Evolutionary conservation across 441 rosid genomes (phyloP).

Genomic region (Erysimum pusillum): DNA sequence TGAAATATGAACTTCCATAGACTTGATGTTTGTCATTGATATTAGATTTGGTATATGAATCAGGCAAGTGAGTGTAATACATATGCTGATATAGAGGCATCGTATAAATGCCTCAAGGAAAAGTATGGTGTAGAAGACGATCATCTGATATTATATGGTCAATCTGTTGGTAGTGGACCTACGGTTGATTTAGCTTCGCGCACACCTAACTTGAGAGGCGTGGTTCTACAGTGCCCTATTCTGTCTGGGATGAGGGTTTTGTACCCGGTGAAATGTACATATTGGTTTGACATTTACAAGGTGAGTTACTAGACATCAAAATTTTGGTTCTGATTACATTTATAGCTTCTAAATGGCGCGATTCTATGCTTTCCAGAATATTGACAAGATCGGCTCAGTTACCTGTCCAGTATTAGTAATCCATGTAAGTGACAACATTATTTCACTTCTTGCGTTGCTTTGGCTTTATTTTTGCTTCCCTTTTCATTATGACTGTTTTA

Average conservation of each 20-base stretch:
- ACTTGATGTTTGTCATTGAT: conserved; percentile 19
- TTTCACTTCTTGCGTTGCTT: not conserved
- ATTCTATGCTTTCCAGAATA: conserved; percentile 59
- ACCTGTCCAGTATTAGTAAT: conserved; percentile 81
- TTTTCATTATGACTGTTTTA: too few relatives aligned
- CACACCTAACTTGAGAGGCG: conserved; percentile 65
- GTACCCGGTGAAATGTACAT: conserved; percentile 75
- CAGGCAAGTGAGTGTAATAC: conserved; percentile 79
- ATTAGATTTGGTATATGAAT: conserved; percentile 38
- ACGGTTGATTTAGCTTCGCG: conserved; percentile 80
- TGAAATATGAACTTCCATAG: not conserved
- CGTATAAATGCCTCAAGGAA: conserved; percentile 70
- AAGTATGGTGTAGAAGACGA: conserved; percentile 67
- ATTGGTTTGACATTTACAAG: conserved; percentile 82
- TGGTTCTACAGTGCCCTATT: conserved; percentile 72
- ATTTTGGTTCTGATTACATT: conserved; percentile 28
- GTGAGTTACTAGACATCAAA: conserved; percentile 41
- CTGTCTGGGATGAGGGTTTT: conserved; percentile 77
- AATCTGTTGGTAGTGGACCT: conserved; percentile 82
- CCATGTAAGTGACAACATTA: conserved; percentile 68
- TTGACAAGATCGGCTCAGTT: conserved; percentile 84
- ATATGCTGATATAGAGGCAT: conserved; percentile 73
- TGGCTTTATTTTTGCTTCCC: not conserved
- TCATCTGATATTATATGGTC: conserved; percentile 71
- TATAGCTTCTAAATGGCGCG: not conserved